Evolutionary conservation across 805 yeast species (phyloP).

Genomic region (Hanseniaspora hatyaiensis): DNA sequence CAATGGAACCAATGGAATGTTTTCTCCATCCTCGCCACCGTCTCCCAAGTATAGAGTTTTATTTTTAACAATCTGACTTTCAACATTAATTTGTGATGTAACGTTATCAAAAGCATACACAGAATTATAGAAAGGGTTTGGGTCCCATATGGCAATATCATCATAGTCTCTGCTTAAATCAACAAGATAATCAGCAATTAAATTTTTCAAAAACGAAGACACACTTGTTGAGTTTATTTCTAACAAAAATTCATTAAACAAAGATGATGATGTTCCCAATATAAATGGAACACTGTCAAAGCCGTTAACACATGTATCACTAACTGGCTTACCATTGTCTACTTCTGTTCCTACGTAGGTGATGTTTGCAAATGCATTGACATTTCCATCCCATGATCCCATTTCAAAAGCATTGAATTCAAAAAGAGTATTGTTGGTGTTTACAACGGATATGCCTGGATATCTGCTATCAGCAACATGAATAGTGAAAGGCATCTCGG

Average conservation of each 20-base stretch:
- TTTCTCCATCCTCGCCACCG: slow-evolving; percentile 61
- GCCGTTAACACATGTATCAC: slow-evolving; percentile 48
- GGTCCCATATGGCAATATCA: slow-evolving; percentile 59
- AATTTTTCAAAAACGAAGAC: slow-evolving; percentile 35
- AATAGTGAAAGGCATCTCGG: slow-evolving; percentile 63
- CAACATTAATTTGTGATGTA: slow-evolving; percentile 20
- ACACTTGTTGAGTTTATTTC: slow-evolving; percentile 43
- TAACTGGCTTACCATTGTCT: slow-evolving; percentile 44
- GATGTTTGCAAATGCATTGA: slow-evolving; percentile 52
- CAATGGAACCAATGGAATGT: slow-evolving; percentile 53
- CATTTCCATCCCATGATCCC: slow-evolving; percentile 80
- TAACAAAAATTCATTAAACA: slow-evolving; percentile 59
- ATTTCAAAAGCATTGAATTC: slow-evolving; percentile 57
- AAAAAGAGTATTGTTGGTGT: slow-evolving; percentile 56
- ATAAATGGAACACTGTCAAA: slow-evolving; percentile 74
- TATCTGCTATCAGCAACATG: slow-evolving; percentile 53
- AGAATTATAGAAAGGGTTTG: slow-evolving; percentile 56
- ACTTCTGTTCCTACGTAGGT: slow-evolving; percentile 61
- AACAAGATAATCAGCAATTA: slow-evolving; percentile 35
- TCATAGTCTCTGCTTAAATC: slow-evolving; percentile 39
- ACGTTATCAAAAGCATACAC: slow-evolving; percentile 25
- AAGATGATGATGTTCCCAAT: slow-evolving; percentile 70
- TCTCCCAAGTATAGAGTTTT: slow-evolving; percentile 46
- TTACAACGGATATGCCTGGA: slow-evolving; percentile 47
- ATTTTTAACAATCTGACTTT: slow-evolving; percentile 31